phyloP scores from a whole-genome alignment of 176 grass and related monocot species.

The Coix lacrymajobi region DNA sequence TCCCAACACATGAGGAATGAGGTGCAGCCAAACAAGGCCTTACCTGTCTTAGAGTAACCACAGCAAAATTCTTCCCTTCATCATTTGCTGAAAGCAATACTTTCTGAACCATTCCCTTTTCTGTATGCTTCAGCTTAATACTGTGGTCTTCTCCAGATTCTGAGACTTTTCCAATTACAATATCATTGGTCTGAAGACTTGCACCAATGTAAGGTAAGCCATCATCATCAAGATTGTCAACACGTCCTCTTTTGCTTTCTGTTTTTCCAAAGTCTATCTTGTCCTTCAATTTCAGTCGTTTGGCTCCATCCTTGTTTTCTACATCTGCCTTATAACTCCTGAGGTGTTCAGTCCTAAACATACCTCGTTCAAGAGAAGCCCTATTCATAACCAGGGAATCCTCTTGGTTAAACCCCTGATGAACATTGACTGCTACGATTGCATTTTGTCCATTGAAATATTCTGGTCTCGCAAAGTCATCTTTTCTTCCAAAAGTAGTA shows the following conservation, averaged over 20 bases:
- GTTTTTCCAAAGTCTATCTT: constrained; percentile 81
- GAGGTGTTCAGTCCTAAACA: constrained; percentile 86
- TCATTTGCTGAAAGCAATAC: constrained; percentile 91
- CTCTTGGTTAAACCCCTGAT: constrained; percentile 98
- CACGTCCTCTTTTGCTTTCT: constrained; percentile 86
- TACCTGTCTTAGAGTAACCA: constrained; percentile 87
- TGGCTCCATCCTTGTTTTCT: constrained; percentile 62
- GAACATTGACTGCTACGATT: constrained; percentile 93
- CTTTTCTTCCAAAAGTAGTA: constrained; percentile 49
- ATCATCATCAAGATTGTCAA: constrained; percentile 93
- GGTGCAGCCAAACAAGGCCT: background rate
- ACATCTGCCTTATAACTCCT: constrained; percentile 87
- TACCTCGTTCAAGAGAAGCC: constrained; percentile 86
- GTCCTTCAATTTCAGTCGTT: constrained; percentile 63
- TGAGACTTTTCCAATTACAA: constrained; percentile 83
- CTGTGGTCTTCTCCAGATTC: constrained; percentile 86
- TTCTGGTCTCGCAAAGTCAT: constrained; percentile 58
- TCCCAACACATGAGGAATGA: background rate
- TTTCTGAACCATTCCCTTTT: constrained; percentile 96
- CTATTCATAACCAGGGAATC: constrained; percentile 97
- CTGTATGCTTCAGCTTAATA: constrained; percentile 91
- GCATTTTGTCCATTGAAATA: constrained; percentile 98
- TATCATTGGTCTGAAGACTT: constrained; percentile 92
- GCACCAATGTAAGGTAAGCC: constrained; percentile 87
- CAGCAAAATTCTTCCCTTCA: constrained; percentile 87